Conservation (phyloP, 306 rosid species). For the Citrullus colocynthis region DNA sequence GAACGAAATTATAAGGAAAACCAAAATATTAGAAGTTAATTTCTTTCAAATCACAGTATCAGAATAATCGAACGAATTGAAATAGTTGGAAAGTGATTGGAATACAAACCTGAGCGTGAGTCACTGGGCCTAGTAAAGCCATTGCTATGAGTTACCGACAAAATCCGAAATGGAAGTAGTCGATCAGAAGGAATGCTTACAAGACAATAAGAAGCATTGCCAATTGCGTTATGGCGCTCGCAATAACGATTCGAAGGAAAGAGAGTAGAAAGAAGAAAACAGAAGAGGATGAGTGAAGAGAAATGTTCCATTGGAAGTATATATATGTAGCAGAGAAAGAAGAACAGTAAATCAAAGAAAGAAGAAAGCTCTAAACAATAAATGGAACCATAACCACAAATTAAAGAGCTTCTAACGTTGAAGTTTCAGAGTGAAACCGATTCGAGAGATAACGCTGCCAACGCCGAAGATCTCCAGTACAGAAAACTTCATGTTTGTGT, state of each 20-base stretch:
- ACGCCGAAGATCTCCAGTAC: not conserved
- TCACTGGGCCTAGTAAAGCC: constrained; percentile 45
- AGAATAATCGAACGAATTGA: not conserved
- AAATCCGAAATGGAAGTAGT: not conserved
- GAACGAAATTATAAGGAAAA: not conserved
- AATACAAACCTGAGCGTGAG: constrained; percentile 73
- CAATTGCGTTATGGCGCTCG: not conserved
- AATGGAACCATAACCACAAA: not conserved
- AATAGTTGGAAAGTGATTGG: not conserved
- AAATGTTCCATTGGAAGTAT: not conserved
- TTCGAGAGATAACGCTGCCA: not conserved
- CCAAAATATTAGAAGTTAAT: not conserved
- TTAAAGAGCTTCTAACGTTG: not conserved
- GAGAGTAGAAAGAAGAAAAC: not conserved
- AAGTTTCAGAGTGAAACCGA: not conserved
- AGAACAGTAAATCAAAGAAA: not conserved
- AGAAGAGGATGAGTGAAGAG: not conserved
- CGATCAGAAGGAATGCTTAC: not conserved
- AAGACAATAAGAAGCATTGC: not conserved
- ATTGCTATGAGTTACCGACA: constrained; percentile 18
- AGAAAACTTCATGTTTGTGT: not conserved
- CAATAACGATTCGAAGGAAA: not conserved
- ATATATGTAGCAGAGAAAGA: not conserved
- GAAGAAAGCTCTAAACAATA: not conserved
- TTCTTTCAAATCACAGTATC: not conserved